Evolutionary conservation across 768 basidiomycete genomes (phyloP).

Genomic region (Leccinum olivaceopallidum): DNA sequence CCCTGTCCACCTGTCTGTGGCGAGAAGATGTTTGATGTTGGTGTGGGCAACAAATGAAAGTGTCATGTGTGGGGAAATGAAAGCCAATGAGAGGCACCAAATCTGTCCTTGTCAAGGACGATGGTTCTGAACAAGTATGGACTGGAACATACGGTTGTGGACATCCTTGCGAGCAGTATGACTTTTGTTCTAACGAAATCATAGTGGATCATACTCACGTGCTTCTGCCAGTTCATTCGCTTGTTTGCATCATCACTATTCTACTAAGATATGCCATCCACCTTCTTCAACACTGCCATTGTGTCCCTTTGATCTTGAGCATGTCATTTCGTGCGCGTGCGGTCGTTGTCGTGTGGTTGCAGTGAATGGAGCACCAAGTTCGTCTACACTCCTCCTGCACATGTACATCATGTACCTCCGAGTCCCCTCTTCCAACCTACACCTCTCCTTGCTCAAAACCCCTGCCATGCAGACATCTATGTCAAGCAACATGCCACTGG

Average conservation of each 20-base stretch:
- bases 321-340: too few species aligned
- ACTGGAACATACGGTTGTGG: slow-evolving; percentile 66
- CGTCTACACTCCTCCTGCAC: too few species aligned
- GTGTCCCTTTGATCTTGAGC: too few species aligned
- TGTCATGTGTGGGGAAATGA: slow-evolving; percentile 66
- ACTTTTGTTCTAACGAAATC: neutral
- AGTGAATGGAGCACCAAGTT: too few species aligned
- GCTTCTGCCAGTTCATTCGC: slow-evolving; percentile 53
- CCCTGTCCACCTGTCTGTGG: slow-evolving; percentile 64
- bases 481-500: too few species aligned
- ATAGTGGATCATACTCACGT: neutral
- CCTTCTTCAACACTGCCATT: too few species aligned
- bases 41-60: slow-evolving; percentile 69
- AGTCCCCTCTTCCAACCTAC: too few species aligned
- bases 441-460: too few species aligned
- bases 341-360: too few species aligned
- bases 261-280: too few species aligned
- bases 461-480: too few species aligned
- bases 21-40: slow-evolving; percentile 65
- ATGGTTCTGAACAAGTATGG: slow-evolving; percentile 52
- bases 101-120: slow-evolving; percentile 30
- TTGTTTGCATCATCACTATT: slow-evolving; percentile 78
- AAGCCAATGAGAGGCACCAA: slow-evolving; percentile 37
- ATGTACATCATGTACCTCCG: too few species aligned
- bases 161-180: slow-evolving; percentile 56